Conservation (phyloP, 371 early-diverging fungal genomes). For the Apophysomyces variabilis region DNA sequence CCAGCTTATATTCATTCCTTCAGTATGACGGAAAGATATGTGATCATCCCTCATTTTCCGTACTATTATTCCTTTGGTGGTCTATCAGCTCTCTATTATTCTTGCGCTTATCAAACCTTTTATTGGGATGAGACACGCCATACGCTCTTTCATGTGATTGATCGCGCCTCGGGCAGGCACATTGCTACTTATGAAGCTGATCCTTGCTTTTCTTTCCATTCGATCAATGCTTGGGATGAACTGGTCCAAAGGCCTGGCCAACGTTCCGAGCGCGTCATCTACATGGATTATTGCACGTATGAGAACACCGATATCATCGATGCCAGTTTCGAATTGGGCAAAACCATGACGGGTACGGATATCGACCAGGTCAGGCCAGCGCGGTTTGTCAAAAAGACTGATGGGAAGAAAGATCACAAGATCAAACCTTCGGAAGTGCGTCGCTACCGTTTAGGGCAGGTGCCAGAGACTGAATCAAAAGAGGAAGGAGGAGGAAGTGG, state of each 20-base stretch:
- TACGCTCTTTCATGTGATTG: constrained; percentile 62
- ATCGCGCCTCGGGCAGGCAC: constrained; percentile 54
- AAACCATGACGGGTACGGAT: constrained; percentile 29
- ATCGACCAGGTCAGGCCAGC: constrained; percentile 43
- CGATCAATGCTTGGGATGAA: constrained; percentile 67
- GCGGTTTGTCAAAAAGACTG: constrained; percentile 41
- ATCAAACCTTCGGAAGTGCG: constrained; percentile 52
- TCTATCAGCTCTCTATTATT: constrained; percentile 60
- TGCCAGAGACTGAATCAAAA: constrained; percentile 25
- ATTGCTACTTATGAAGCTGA: constrained; percentile 67
- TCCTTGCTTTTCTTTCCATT: constrained; percentile 66
- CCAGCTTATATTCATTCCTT: constrained; percentile 70
- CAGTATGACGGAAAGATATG: constrained; percentile 63
- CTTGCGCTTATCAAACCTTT: constrained; percentile 61
- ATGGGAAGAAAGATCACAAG: constrained; percentile 37
- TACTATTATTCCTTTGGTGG: constrained; percentile 64
- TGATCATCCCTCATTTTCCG: constrained; percentile 66
- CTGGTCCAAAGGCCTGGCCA: constrained; percentile 42
- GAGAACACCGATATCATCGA: constrained; percentile 57
- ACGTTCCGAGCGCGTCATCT: constrained; percentile 42
- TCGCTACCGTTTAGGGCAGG: constrained; percentile 45
- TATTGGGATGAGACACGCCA: constrained; percentile 56
- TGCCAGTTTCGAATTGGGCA: constrained; percentile 54
- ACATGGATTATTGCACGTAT: constrained; percentile 50
- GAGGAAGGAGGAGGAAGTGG: neutral